phyloP scores from a whole-genome alignment of 2,329 filamentous ascomycete species.

The Aureobasidium sp. region DNA sequence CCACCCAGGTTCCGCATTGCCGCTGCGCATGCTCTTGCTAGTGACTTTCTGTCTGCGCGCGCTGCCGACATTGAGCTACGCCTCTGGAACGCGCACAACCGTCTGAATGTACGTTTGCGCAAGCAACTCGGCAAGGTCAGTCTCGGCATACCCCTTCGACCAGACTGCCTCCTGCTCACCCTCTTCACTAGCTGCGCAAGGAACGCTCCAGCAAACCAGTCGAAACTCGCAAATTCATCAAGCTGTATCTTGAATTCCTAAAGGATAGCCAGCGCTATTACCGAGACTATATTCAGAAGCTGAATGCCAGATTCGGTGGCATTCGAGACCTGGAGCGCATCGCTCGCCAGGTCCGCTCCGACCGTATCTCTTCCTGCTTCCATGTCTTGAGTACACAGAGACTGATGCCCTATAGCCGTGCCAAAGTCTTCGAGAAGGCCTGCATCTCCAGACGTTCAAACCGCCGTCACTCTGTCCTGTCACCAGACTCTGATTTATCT shows the following conservation, averaged over 20 bases:
- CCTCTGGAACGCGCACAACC: constrained; percentile 73
- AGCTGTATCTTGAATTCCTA: constrained; percentile 75
- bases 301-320: constrained; percentile 55
- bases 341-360: constrained; percentile 33
- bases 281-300: constrained; percentile 71
- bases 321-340: constrained; percentile 53
- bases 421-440: neutral
- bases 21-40: constrained; percentile 65
- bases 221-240: constrained; percentile 69
- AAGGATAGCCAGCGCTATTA: constrained; percentile 87
- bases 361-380: neutral
- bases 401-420: neutral
- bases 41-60: constrained; percentile 61
- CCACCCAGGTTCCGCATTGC: constrained; percentile 54
- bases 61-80: constrained; percentile 58
- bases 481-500: constrained; percentile 78
- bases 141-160: constrained; percentile 20
- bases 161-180: constrained; percentile 10
- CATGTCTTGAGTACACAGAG: neutral
- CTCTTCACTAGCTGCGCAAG: constrained; percentile 39
- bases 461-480: constrained; percentile 40
- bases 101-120: constrained; percentile 72
- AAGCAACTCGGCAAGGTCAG: constrained; percentile 53
- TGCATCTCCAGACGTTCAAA: neutral
- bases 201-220: constrained; percentile 48